Percentiles rank a stretch among this genome's conserved stretches.
Evolutionary conservation across 1,139 yeast genomes (phyloP).

Genomic region (Lodderomyces oxycetoniae): DNA sequence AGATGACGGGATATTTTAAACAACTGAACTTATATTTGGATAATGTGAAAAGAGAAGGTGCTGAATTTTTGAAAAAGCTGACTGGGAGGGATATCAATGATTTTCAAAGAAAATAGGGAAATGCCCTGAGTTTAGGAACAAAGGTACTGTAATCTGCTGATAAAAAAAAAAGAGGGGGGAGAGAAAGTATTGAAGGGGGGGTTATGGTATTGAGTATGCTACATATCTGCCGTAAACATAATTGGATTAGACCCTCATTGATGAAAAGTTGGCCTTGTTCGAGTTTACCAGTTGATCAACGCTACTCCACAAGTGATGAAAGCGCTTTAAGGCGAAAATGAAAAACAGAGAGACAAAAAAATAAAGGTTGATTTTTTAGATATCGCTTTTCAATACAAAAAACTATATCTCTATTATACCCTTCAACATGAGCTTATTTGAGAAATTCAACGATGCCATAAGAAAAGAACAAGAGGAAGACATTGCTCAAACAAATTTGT

Average conservation of each 20-base stretch:
- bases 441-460: slow-evolving; percentile 34
- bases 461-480: slow-evolving; percentile 58
- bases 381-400: too few species aligned
- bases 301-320: too few species aligned
- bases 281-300: too few species aligned
- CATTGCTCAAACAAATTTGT: slow-evolving; percentile 45
- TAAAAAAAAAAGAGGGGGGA: not conserved
- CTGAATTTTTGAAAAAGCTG: slow-evolving; percentile 30
- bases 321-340: too few species aligned
- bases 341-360: too few species aligned
- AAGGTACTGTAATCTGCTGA: not conserved
- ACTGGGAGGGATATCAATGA: slow-evolving; percentile 30
- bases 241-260: too few species aligned
- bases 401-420: too few species aligned
- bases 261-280: too few species aligned
- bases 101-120: slow-evolving; percentile 10
- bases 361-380: too few species aligned
- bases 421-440: slow-evolving; percentile 13
- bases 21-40: slow-evolving; percentile 39
- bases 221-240: too few species aligned
- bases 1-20: slow-evolving; percentile 41
- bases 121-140: slow-evolving; percentile 7
- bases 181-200: too few species aligned
- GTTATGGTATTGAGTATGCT: too few species aligned
- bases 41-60: slow-evolving; percentile 31